These are phyloP conservation scores for Osmanthus fragrans DNA, from an alignment of 257 asterid species.

Conservation along the genomic window DNA sequence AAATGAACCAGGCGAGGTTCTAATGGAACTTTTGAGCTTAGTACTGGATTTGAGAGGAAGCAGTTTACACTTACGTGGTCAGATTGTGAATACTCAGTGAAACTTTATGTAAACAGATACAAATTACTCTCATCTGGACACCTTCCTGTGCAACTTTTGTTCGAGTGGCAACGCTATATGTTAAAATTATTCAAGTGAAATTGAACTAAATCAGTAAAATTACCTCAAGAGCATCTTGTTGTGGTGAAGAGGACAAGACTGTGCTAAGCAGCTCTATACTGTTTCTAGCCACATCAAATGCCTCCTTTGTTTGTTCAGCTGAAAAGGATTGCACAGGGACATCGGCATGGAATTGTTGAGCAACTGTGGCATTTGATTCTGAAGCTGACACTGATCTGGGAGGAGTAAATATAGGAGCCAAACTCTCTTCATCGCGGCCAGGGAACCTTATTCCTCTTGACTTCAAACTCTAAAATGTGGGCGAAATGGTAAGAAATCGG, in stretches of 20 bases:
- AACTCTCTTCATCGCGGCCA: constrained; percentile 92
- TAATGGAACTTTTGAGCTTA: background rate
- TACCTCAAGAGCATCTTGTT: constrained; percentile 93
- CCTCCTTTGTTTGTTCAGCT: constrained; percentile 89
- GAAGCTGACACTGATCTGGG: constrained; percentile 68
- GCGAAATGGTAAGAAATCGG: constrained; percentile 1
- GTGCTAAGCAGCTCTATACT: constrained; percentile 92
- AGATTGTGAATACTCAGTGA: background rate
- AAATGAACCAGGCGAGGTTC: background rate
- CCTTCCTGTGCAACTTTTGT: background rate
- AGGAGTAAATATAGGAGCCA: constrained; percentile 95
- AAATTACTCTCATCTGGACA: background rate
- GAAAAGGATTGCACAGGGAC: constrained; percentile 63
- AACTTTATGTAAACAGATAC: background rate
- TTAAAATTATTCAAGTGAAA: background rate
- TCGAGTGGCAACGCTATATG: background rate
- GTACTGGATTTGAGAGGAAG: background rate
- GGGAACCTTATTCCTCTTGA: constrained; percentile 96
- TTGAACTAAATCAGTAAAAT: background rate
- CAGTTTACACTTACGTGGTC: background rate
- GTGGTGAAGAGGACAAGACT: constrained; percentile 94
- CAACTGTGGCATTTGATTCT: constrained; percentile 50
- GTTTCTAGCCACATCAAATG: constrained; percentile 95
- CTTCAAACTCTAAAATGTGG: constrained; percentile 65
- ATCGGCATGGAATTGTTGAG: constrained; percentile 56